Base-by-base conservation (phyloP, 2,329 filamentous ascomycete species). In the Xylariomycetidae sp. region DNA sequence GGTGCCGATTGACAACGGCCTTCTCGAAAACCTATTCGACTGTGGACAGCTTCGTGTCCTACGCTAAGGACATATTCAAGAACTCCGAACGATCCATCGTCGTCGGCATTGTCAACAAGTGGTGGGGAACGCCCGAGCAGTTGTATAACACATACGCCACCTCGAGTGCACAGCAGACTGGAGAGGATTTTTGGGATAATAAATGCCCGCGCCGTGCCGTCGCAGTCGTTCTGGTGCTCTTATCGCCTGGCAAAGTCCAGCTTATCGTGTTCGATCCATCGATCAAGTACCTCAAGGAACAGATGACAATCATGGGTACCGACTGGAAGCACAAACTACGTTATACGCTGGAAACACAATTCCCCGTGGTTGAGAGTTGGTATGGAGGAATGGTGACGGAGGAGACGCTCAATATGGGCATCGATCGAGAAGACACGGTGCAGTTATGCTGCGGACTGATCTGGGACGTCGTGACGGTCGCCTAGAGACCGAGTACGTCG, bases 381-480 rank as follows among this genome's bases (percentile, higher is more conserved):
- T 16, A 16, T 15, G 30, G 30, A 31, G 20, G 20, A 6, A 23
- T 19, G n/a, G 8, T 25, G 13, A 14, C 18, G 5, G 11, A 14
- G n/a, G 19, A 7, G 5, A 5, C 25, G 30, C 12, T 4, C 8
- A 9, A 25, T 12, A 14, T 31, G 11, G 15, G 20, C 19, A 25
- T 25, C 17, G 16, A 9, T 4, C n/a, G 25, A 4, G 7, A 6
- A 5, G 31, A 34, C 26, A 22, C 25, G 6, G 25, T 34, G 5
- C 16, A 15, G 6, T 5, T 34, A 4, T 34, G 25, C 12, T 28
- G 31, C 18, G 31, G 25, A 4, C 23, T 34, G 15, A 15, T 34
- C 8, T 34, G 25, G 31, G 31, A 34, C 25, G 25, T 27, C 15
- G 22, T 19, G 7, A 26, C 14, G n/a, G n/a, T n/a, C n/a, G n/a